Evolutionary conservation across 768 basidiomycete genomes (phyloP).

Genomic region (Mrakia frigida): DNA sequence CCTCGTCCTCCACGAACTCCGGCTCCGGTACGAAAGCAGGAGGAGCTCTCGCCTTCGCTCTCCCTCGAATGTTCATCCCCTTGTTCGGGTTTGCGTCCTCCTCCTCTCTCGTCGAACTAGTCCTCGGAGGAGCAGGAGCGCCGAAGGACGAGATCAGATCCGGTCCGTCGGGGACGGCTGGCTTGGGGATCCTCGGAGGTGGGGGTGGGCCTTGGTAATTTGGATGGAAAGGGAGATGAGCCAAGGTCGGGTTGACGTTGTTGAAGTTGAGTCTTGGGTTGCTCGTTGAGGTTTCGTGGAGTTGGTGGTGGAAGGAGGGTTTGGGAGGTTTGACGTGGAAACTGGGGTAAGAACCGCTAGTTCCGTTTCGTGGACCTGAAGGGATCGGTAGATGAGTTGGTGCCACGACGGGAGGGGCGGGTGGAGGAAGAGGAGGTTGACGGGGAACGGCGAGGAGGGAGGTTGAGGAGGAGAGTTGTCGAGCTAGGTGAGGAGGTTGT

Average conservation of each 20-base stretch:
- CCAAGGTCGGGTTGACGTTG: not conserved
- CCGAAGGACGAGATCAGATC: not conserved
- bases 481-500: not conserved
- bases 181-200: not conserved
- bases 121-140: not conserved
- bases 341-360: not conserved
- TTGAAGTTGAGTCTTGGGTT: not conserved
- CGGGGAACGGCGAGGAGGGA: not conserved
- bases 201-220: no score
- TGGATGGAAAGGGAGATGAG: no score
- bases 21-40: not conserved
- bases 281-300: not conserved
- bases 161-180: no score
- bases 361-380: not conserved
- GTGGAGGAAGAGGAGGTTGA: not conserved
- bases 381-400: not conserved
- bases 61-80: not conserved
- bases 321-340: not conserved
- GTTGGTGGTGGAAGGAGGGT: not conserved
- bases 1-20: not conserved
- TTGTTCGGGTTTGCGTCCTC: not conserved
- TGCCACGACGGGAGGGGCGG: not conserved
- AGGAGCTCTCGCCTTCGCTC: slow-evolving; percentile 1
- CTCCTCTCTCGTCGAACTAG: not conserved
- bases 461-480: not conserved